phyloP scores from a whole-genome alignment of 1,284 basidiomycete species.

The Trichosporon faecale region DNA sequence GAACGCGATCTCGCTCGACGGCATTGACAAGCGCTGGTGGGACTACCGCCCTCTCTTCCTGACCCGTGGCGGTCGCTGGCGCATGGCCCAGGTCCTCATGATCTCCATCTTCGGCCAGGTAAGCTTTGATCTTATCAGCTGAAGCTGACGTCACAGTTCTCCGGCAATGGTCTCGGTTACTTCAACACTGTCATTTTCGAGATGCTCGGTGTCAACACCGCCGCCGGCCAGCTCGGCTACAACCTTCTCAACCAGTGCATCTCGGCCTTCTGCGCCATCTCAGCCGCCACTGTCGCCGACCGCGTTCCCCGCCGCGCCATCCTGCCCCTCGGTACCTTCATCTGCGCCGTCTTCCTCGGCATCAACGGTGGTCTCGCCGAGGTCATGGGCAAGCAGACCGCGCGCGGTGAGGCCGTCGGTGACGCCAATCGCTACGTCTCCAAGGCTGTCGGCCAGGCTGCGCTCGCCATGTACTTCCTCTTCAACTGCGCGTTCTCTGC shows the following conservation, averaged over 20 bases:
- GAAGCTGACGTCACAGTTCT: constrained; percentile 47
- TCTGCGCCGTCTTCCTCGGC: constrained; percentile 35
- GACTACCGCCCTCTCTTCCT: constrained; percentile 43
- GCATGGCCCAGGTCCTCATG: constrained; percentile 43
- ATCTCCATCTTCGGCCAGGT: constrained; percentile 53
- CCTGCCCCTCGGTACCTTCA: constrained; percentile 38
- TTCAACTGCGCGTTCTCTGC: constrained; percentile 32
- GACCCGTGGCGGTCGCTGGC: constrained; percentile 36
- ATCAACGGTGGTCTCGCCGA: constrained; percentile 41
- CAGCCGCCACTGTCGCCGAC: constrained; percentile 35
- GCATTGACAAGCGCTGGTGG: constrained; percentile 64
- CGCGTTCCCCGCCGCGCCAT: constrained; percentile 36
- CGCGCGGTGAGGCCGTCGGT: background rate
- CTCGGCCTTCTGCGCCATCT: constrained; percentile 57
- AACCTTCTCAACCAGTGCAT: constrained; percentile 60
- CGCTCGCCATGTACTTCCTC: constrained; percentile 48
- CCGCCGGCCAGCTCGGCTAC: constrained; percentile 54
- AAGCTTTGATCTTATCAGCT: constrained; percentile 49
- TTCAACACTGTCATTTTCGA: constrained; percentile 51
- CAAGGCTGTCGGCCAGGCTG: constrained; percentile 12
- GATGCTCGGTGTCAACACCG: constrained; percentile 31
- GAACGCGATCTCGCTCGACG: constrained; percentile 58
- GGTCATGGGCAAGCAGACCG: constrained; percentile 29
- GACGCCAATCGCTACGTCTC: background rate
- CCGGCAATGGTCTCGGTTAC: constrained; percentile 56